These are phyloP conservation scores for Peronospora farinosa DNA, from an alignment of 352 stramenopile species.

Conservation along the genomic window DNA sequence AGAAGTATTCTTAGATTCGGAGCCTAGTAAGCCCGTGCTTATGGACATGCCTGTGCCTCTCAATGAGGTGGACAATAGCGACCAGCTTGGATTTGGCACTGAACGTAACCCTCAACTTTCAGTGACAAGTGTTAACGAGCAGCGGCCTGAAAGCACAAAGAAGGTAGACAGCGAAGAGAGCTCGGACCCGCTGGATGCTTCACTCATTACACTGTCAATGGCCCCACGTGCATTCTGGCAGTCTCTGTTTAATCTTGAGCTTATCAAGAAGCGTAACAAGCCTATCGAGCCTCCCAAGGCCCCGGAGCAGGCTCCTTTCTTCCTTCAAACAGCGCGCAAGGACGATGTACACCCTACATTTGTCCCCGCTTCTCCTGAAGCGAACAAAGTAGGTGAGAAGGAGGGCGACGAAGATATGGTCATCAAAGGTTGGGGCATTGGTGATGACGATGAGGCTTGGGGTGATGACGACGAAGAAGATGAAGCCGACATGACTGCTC, in stretches of 20 bases:
- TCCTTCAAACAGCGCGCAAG: constrained; percentile 88
- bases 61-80: constrained; percentile 75
- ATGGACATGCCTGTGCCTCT: constrained; percentile 90
- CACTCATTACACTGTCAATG: constrained; percentile 70
- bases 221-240: constrained; percentile 85
- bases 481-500: constrained; percentile 21
- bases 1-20: constrained; percentile 77
- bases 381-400: constrained; percentile 18
- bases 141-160: constrained; percentile 41
- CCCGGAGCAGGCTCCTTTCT: constrained; percentile 92
- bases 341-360: constrained; percentile 77
- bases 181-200: constrained; percentile 50
- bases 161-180: constrained; percentile 24
- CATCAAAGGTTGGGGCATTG: constrained; percentile 66
- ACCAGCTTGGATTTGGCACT: constrained; percentile 46
- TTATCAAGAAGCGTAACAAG: constrained; percentile 96
- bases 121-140: constrained; percentile 34
- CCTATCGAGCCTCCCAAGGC: constrained; percentile 91
- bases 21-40: constrained; percentile 62
- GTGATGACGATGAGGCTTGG: constrained; percentile 58
- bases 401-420: constrained; percentile 25
- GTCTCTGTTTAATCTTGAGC: constrained; percentile 88
- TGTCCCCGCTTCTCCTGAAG: constrained; percentile 39
- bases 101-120: constrained; percentile 48
- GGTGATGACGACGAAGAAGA: constrained; percentile 42